phyloP scores from a whole-genome alignment of 305 asterid species.

The Withania somnifera region DNA sequence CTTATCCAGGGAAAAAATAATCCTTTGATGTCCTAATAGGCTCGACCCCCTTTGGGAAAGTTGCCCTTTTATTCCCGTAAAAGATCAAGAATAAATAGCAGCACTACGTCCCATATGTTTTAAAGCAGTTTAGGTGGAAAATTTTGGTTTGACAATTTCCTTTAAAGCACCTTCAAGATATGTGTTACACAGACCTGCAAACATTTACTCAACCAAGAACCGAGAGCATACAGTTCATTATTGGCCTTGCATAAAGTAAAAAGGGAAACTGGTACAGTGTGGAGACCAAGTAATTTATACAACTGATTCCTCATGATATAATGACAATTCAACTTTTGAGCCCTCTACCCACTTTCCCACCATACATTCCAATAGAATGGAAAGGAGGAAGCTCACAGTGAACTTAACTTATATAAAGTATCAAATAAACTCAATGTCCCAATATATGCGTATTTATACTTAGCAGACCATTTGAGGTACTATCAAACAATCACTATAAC shows the following conservation, averaged over 20 bases:
- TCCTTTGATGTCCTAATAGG: not conserved
- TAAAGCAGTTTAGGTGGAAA: not conserved
- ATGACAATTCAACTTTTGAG: not conserved
- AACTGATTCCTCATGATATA: not conserved
- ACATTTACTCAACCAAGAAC: not conserved
- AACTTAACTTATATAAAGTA: not conserved
- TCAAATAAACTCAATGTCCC: not conserved
- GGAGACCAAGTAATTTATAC: not conserved
- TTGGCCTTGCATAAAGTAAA: not conserved
- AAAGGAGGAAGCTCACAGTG: not conserved
- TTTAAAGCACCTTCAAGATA: not conserved
- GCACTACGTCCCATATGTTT: not conserved
- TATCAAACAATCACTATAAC: not conserved
- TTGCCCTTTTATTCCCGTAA: not conserved
- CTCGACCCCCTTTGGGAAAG: not conserved
- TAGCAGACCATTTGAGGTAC: not conserved
- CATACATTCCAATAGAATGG: not conserved
- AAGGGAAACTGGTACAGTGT: not conserved
- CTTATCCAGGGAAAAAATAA: not conserved
- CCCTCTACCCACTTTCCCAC: not conserved
- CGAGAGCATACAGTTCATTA: not conserved
- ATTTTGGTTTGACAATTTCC: not conserved
- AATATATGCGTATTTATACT: not conserved
- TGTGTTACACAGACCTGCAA: not conserved
- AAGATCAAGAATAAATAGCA: not conserved